Evolutionary conservation across 345 rosid species (phyloP).

Genomic region (Hypericum perforatum): DNA sequence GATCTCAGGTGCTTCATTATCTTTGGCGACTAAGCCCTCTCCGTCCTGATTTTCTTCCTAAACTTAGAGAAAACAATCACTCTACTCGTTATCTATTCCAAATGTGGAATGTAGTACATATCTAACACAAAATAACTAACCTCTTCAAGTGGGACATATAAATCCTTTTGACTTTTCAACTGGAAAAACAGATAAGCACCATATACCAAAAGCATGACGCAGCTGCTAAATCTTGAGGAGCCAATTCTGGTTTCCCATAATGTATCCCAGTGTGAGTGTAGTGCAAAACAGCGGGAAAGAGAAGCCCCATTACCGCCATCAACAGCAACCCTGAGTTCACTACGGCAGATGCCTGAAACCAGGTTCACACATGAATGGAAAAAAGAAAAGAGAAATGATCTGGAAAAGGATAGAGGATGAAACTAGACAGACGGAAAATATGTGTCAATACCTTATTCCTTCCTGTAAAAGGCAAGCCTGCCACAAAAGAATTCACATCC

Average conservation of each 20-base stretch:
- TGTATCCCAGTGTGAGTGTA: constrained; percentile 83
- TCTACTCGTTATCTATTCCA: constrained; percentile 12
- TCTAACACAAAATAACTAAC: constrained; percentile 26
- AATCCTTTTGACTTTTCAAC: constrained; percentile 45
- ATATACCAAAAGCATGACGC: constrained; percentile 83
- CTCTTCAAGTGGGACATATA: constrained; percentile 46
- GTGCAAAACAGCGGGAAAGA: constrained; percentile 88
- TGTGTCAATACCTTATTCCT: constrained; percentile 57
- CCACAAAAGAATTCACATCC: constrained; percentile 94
- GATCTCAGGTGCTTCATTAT: constrained; percentile 58
- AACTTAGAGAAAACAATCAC: constrained; percentile 15
- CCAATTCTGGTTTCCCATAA: constrained; percentile 71
- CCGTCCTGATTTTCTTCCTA: constrained; percentile 50
- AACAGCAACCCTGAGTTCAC: constrained; percentile 82
- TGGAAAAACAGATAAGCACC: constrained; percentile 82
- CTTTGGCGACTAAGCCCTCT: constrained; percentile 24
- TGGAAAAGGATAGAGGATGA: background rate
- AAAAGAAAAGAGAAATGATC: constrained; percentile 1
- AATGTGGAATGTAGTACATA: constrained; percentile 1
- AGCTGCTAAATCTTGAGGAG: constrained; percentile 93
- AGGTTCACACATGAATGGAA: constrained; percentile 20
- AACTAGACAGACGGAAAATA: background rate
- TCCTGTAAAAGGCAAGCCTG: constrained; percentile 49
- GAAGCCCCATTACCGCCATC: constrained; percentile 97
- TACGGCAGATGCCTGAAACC: constrained; percentile 61